Base-by-base conservation (phyloP, 2,329 filamentous ascomycete genomes). In the Cercospora berteroae region DNA sequence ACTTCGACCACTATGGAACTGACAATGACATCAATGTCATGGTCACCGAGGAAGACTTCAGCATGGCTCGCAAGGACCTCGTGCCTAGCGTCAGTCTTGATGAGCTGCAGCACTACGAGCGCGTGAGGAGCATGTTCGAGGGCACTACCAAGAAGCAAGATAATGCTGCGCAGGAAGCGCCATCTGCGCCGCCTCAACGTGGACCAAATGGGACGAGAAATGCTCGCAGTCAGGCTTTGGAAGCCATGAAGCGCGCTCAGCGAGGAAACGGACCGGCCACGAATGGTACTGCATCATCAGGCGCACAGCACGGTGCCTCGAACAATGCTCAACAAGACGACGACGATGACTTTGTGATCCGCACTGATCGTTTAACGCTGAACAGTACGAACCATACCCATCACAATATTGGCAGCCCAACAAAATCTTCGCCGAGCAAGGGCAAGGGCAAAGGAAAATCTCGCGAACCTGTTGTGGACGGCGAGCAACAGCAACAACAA, bases 61-160 rank as follows among this genome's bases (percentile, higher is more conserved):
- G 90, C 23, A 87, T 87, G 27, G 95, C 95, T 0, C 89, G 94
- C 75, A 83, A 83, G 52, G 95, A 98, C 80, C 85, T 99, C 48
- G 89, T 98, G n/a, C 94, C 94, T 16, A 94, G 90, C 81, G 95
- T 99, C 61, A 97, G 93, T 75, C 89, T 90, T 10, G 94, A 96
- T 69, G 95, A 99, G 81, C 82, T 99, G 48, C 87, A 90, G 58
- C 95, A 99, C 77, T 99, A 98, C 74, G 92, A 97, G 76, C 83
- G 86, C 0, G 94, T 99, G 5, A 85, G 95, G 44, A 88, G 86
- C 18, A 87, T 88, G 18, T 99, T 99, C 76, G 95, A 99, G 76
- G 90, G 90, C 9, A 80, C 78, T 42, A 76, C 59, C 27, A 65
- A 83, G 59, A 80, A 82, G 69, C 77, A 81, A 44, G 77, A 79